Evolutionary conservation across 495 filamentous ascomycete species (phyloP).

Genomic region (Beverwykella pulmonaria): DNA sequence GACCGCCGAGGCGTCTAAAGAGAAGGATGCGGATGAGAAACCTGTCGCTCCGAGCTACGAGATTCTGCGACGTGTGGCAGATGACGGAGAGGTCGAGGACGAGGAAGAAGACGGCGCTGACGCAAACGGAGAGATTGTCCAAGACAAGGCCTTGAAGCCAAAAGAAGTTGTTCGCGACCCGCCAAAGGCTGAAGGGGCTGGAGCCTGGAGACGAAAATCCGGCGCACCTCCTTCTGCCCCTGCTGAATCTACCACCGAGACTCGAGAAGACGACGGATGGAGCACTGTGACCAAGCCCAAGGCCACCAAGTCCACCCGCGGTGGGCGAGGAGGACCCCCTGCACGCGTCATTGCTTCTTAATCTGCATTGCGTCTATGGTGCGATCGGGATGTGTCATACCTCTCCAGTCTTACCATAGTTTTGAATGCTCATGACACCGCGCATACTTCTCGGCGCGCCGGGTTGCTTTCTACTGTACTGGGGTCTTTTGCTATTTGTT

Average conservation of each 20-base stretch:
- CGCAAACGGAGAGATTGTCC: slow-evolving; percentile 45
- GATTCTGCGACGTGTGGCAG: slow-evolving; percentile 42
- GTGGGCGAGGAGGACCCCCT: slow-evolving; percentile 24
- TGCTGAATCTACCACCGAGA: slow-evolving; percentile 28
- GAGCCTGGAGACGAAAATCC: slow-evolving; percentile 38
- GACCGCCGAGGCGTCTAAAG: slow-evolving; percentile 37
- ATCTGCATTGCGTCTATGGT: neutral
- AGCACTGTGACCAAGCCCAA: slow-evolving; percentile 35
- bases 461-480: neutral
- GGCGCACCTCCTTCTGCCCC: slow-evolving; percentile 24
- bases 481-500: slow-evolving; percentile 2
- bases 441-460: slow-evolving; percentile 9
- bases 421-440: slow-evolving; percentile 11
- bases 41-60: slow-evolving; percentile 39
- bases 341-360: slow-evolving; percentile 36
- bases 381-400: slow-evolving; percentile 2
- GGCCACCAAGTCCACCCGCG: neutral
- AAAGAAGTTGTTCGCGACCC: slow-evolving; percentile 42
- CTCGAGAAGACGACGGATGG: slow-evolving; percentile 37
- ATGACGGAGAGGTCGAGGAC: slow-evolving; percentile 39
- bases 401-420: neutral
- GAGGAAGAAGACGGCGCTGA: slow-evolving; percentile 39
- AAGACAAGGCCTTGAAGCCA: slow-evolving; percentile 49
- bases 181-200: slow-evolving; percentile 16
- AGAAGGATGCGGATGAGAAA: slow-evolving; percentile 43